Conservation (phyloP, 1,284 basidiomycete genomes). For the Sporisorium graminicola region DNA sequence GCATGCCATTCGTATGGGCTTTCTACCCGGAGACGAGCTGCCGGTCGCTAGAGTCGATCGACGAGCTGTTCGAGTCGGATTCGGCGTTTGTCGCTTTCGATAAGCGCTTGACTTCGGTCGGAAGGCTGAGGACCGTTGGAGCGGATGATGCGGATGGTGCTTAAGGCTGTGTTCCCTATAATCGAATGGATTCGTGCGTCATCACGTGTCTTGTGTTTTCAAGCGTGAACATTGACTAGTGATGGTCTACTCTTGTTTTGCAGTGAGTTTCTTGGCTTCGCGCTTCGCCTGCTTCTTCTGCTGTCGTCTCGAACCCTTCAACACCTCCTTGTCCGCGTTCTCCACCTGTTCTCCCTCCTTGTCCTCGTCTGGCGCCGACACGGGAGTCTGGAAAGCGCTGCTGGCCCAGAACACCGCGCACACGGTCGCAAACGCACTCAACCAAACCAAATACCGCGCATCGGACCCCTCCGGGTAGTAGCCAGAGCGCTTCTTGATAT, state of each 20-base stretch:
- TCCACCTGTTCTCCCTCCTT: neutral
- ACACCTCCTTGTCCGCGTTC: neutral
- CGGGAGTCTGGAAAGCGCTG: slow-evolving; percentile 21
- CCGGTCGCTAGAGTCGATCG: slow-evolving; percentile 35
- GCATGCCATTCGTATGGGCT: slow-evolving; percentile 34
- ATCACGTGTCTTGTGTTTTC: too few species aligned
- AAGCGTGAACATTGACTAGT: neutral
- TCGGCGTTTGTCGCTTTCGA: slow-evolving; percentile 37
- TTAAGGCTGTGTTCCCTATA: neutral
- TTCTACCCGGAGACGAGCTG: slow-evolving; percentile 45
- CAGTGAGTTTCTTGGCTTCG: slow-evolving; percentile 29
- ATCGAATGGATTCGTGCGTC: neutral
- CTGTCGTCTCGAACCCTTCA: slow-evolving; percentile 24
- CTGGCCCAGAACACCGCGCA: slow-evolving; percentile 41
- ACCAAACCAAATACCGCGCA: slow-evolving; percentile 26
- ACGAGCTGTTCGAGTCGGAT: slow-evolving; percentile 33
- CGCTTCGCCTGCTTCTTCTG: slow-evolving; percentile 44
- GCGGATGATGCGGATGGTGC: neutral
- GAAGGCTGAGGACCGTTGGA: neutral
- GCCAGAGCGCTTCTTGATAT: slow-evolving; percentile 38
- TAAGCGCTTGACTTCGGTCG: slow-evolving; percentile 13
- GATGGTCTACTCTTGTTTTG: slow-evolving; percentile 16
- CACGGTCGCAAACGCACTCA: slow-evolving; percentile 19
- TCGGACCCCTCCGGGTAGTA: slow-evolving; percentile 38
- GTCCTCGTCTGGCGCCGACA: slow-evolving; percentile 8